Evolutionary conservation across 495 filamentous ascomycete species (phyloP).

Genomic region (Penicillium longicatenatum): DNA sequence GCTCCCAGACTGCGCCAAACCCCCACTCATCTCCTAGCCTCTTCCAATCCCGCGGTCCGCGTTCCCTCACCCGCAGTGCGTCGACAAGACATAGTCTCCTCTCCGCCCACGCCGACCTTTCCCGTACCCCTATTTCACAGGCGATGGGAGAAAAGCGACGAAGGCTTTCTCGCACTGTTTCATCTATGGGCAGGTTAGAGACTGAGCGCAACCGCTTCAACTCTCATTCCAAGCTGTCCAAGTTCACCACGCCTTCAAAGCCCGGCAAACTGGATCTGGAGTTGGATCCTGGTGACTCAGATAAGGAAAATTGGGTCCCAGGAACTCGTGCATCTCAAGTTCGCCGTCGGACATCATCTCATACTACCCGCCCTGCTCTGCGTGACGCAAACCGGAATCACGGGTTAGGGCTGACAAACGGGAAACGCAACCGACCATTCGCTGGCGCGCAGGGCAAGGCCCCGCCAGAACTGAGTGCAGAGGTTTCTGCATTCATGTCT

Average conservation of each 20-base stretch:
- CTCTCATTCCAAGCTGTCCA: slow-evolving; percentile 27
- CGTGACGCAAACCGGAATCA: slow-evolving; percentile 44
- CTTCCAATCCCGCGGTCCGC: slow-evolving; percentile 64
- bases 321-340: slow-evolving; percentile 46
- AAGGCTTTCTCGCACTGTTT: slow-evolving; percentile 63
- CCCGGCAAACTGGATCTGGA: slow-evolving; percentile 38
- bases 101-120: slow-evolving; percentile 45
- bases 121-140: slow-evolving; percentile 45
- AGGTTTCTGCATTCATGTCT: slow-evolving; percentile 71
- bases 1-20: slow-evolving; percentile 69
- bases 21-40: slow-evolving; percentile 73
- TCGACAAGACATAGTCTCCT: slow-evolving; percentile 58
- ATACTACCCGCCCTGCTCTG: slow-evolving; percentile 44
- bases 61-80: slow-evolving; percentile 40
- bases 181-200: slow-evolving; percentile 70
- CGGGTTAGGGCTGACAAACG: slow-evolving; percentile 27
- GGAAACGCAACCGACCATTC: slow-evolving; percentile 40
- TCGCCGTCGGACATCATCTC: slow-evolving; percentile 39
- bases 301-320: slow-evolving; percentile 92
- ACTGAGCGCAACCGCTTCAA: slow-evolving; percentile 33
- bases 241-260: slow-evolving; percentile 25
- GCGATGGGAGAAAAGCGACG: slow-evolving; percentile 58
- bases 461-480: slow-evolving; percentile 46
- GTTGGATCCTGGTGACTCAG: slow-evolving; percentile 67
- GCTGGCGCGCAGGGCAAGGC: slow-evolving; percentile 33